Evolutionary conservation across 768 basidiomycete genomes (phyloP), one percentile per base, ranked within the genome.

Genomic region (Tubosaeta brunneosetosa): DNA sequence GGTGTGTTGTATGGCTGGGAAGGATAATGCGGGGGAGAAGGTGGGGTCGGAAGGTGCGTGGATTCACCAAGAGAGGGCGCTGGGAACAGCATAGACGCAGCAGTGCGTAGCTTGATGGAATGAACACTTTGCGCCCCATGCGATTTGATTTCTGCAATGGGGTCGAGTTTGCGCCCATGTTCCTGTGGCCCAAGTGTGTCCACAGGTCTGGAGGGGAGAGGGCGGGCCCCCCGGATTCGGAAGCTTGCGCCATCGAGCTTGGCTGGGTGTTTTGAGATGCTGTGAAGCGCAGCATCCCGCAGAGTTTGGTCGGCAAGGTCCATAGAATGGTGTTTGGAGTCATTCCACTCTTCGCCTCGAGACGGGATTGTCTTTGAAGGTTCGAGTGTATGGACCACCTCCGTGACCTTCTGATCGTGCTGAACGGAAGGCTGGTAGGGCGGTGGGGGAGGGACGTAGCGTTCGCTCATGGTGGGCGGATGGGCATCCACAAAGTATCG

Each of bases 341-440:
- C 57, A 8, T 54, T 58, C 47, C 52, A 44, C 14, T 67, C 63
- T 14, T 61, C 41, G 41, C 41, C 50, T n/a, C 31, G 50, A 25
- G 59, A 49, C 19, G 56, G 56, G 29, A 45, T 12, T 11, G 26
- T 44, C 17, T 61, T 63, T 19, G 57, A 47, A 12, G 49, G 26
- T 32, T 55, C 52, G 32, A 53, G 52, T 6, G 32, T 44, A 33
- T 60, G 63, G 2, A 47, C 19, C 19, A 55, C 44, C 44, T 68
- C 66, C 2, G 73, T 62, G 38, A 77, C 68, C 66, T 84, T 86
- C 44, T 71, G 76, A 63, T 86, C 81, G 44, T 77, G 80, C 38
- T 69, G 62, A 19, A 72, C 61, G 10, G 72, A 70, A 49, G 62
- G 54, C 46, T 76, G 68, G 63, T 78, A 78, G 1, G 76, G 66